phyloP scores from a whole-genome alignment of 495 filamentous ascomycete genomes.

The Cladorrhinum samala region DNA sequence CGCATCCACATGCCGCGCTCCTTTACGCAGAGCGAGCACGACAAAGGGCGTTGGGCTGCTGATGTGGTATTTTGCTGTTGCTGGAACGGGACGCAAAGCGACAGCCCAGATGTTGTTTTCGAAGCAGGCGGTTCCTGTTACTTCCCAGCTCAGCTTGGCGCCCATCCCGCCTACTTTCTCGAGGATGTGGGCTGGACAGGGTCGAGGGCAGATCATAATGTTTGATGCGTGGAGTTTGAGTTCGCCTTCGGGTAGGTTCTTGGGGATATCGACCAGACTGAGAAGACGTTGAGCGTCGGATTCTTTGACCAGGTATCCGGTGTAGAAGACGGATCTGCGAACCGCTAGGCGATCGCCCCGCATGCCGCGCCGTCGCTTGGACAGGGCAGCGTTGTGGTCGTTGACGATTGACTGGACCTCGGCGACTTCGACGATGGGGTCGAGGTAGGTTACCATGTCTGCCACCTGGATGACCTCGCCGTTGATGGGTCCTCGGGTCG shows the following conservation, averaged over 20 bases:
- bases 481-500: constrained; percentile 53
- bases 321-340: constrained; percentile 84
- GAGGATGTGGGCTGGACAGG: constrained; percentile 59
- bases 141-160: constrained; percentile 72
- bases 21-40: constrained; percentile 65
- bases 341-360: constrained; percentile 53
- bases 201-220: constrained; percentile 78
- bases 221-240: constrained; percentile 82
- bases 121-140: constrained; percentile 64
- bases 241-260: constrained; percentile 52
- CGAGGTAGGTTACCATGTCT: constrained; percentile 67
- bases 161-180: constrained; percentile 82
- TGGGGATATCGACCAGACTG: constrained; percentile 56
- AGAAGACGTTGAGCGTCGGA: constrained; percentile 64
- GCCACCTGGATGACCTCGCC: constrained; percentile 84
- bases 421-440: constrained; percentile 74
- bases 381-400: constrained; percentile 60
- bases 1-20: constrained; percentile 72
- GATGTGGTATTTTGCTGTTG: constrained; percentile 59
- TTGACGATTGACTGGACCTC: constrained; percentile 89
- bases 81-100: constrained; percentile 63
- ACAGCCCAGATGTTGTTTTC: constrained; percentile 87
- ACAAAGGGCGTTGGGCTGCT: constrained; percentile 69
- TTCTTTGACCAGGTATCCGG: constrained; percentile 78
- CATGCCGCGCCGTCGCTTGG: constrained; percentile 20